These are phyloP conservation scores for Leptoxyphium fumago DNA, from an alignment of 2,329 filamentous ascomycete genomes.

Conservation along the genomic window DNA sequence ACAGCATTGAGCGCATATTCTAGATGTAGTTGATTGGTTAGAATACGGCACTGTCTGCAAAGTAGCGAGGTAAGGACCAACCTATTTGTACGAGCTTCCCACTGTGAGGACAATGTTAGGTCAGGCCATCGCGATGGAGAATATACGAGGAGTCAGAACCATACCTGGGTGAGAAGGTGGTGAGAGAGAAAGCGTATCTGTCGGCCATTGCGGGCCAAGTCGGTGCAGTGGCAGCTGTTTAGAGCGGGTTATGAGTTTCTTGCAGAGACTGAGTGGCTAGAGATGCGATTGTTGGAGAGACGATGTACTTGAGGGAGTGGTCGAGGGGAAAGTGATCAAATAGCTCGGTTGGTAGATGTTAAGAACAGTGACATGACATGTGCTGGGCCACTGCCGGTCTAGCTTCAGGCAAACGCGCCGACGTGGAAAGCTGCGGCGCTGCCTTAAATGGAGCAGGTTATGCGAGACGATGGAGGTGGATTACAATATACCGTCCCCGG, in stretches of 20 bases:
- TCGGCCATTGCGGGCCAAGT: conserved; percentile 61
- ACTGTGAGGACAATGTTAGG: conserved; percentile 33
- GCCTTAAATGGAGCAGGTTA: too few relatives aligned
- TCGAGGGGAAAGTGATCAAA: too few relatives aligned
- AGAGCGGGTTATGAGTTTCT: too few relatives aligned
- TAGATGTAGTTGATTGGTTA: conserved; percentile 25
- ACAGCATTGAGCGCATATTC: conserved; percentile 99
- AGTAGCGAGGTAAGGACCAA: conserved; percentile 22
- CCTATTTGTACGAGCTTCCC: conserved; percentile 99
- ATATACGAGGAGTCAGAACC: conserved; percentile 18
- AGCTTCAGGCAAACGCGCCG: background rate
- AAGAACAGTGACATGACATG: background rate
- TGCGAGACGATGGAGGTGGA: too few relatives aligned
- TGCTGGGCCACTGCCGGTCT: background rate
- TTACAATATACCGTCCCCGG: too few relatives aligned
- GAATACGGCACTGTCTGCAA: conserved; percentile 2
- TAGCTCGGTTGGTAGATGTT: too few relatives aligned
- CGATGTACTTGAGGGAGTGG: too few relatives aligned
- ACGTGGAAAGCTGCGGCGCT: background rate
- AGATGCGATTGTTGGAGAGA: too few relatives aligned
- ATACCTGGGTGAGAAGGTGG: conserved; percentile 98
- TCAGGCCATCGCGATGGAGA: background rate
- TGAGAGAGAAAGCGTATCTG: conserved; percentile 97
- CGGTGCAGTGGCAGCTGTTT: too few relatives aligned
- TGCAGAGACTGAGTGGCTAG: too few relatives aligned